phyloP scores from a whole-genome alignment of 345 rosid genomes.

The Raphanus sativus region DNA sequence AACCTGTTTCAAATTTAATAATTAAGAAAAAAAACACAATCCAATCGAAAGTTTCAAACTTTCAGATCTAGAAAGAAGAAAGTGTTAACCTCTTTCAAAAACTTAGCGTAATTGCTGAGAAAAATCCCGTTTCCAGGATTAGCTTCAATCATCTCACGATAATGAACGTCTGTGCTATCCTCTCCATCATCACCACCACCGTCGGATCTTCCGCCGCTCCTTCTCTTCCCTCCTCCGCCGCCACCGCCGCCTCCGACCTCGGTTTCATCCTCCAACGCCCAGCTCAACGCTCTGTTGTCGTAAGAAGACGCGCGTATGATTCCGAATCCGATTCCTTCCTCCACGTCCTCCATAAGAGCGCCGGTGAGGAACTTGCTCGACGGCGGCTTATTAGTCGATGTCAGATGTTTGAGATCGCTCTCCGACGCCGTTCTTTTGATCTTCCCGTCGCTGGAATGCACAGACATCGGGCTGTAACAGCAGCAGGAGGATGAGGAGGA shows the following conservation, averaged over 20 bases:
- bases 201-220: constrained; percentile 48
- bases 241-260: constrained; percentile 48
- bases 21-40: no score
- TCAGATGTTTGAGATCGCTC: constrained; percentile 46
- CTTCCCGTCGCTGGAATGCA: constrained; percentile 34
- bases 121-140: constrained; percentile 79
- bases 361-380: constrained; percentile 31
- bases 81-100: constrained; percentile 73
- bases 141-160: constrained; percentile 78
- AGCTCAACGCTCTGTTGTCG: neutral
- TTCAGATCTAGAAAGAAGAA: constrained; percentile 22
- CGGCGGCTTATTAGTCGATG: constrained; percentile 37
- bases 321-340: constrained; percentile 35
- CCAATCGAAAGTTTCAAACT: neutral
- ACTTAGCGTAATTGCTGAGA: constrained; percentile 80
- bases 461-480: constrained; percentile 41
- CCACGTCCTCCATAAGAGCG: constrained; percentile 43
- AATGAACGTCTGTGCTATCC: constrained; percentile 56
- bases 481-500: constrained; percentile 43
- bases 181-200: constrained; percentile 40
- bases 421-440: constrained; percentile 62
- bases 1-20: constrained; percentile 59
- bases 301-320: constrained; percentile 15
- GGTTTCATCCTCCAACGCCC: no score
- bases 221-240: constrained; percentile 52